Percentiles rank a stretch among this genome's conserved stretches.
phyloP scores from a whole-genome alignment of 208 protist genomes.

The Giardia muris region DNA sequence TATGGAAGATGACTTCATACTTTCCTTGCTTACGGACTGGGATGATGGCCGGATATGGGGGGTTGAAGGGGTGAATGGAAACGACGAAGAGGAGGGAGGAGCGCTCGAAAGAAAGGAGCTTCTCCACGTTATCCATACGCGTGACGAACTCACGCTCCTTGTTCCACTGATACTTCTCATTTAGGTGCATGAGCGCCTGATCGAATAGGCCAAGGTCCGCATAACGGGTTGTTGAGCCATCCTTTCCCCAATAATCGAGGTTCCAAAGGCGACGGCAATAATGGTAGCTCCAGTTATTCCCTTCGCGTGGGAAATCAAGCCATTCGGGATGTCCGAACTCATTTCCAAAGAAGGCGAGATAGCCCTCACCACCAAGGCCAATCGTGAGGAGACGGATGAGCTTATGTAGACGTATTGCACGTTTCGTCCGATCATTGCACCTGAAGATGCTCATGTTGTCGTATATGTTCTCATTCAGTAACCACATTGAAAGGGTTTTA shows the following conservation, averaged over 20 bases:
- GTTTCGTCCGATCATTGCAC: constrained; percentile 46
- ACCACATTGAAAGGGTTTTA: constrained; percentile 69
- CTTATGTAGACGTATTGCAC: constrained; percentile 61
- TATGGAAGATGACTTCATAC: constrained; percentile 49
- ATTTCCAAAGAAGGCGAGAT: constrained; percentile 59
- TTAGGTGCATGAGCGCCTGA: constrained; percentile 48
- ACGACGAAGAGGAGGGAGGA: constrained; percentile 54
- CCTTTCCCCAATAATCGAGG: constrained; percentile 42
- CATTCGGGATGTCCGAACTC: constrained; percentile 79
- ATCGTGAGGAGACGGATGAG: constrained; percentile 58
- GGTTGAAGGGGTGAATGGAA: constrained; percentile 58
- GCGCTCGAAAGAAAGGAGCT: constrained; percentile 53
- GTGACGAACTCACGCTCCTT: constrained; percentile 40
- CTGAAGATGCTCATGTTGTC: constrained; percentile 51
- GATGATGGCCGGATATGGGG: constrained; percentile 51
- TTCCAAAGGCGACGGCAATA: constrained; percentile 61
- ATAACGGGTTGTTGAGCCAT: constrained; percentile 54
- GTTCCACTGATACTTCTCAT: constrained; percentile 38
- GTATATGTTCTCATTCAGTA: constrained; percentile 70
- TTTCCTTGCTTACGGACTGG: constrained; percentile 36
- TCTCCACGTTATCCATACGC: constrained; percentile 54
- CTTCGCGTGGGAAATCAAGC: constrained; percentile 68
- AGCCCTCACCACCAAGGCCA: constrained; percentile 49
- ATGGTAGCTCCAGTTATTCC: constrained; percentile 56
- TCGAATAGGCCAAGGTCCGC: constrained; percentile 56